Evolutionary conservation across 2,329 filamentous ascomycete species (phyloP).

Genomic region (Colletotrichum sp.): DNA sequence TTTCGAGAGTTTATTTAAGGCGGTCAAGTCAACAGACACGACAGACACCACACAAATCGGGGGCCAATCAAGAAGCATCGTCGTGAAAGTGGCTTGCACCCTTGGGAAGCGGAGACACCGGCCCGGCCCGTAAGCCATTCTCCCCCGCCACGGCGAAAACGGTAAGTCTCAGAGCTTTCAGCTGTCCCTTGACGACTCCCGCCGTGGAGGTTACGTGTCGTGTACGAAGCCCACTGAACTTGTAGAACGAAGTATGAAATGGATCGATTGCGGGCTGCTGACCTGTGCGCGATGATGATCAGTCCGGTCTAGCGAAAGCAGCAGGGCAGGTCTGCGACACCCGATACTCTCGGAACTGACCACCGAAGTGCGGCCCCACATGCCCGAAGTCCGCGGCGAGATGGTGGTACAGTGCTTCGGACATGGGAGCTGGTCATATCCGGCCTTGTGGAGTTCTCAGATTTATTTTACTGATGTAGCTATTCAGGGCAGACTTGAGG

Average conservation of each 20-base stretch:
- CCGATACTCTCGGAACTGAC: neutral
- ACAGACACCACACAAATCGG: neutral
- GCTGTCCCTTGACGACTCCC: neutral
- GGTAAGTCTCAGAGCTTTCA: neutral
- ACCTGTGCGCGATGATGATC: neutral
- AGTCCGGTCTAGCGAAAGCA: rapidly evolving
- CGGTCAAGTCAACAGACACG: neutral
- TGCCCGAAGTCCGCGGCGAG: neutral
- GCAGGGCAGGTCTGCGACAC: neutral
- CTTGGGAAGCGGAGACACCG: neutral
- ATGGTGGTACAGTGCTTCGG: neutral
- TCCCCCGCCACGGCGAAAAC: neutral
- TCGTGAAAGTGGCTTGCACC: neutral
- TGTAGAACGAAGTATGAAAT: rapidly evolving
- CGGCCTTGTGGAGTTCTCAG: too few relatives aligned
- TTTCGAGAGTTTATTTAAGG: neutral
- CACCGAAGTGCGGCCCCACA: neutral
- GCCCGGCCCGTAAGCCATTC: neutral
- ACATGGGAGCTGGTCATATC: neutral
- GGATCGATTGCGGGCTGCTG: too few relatives aligned
- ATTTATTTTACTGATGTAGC: too few relatives aligned
- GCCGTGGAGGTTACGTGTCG: neutral
- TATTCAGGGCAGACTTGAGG: too few relatives aligned
- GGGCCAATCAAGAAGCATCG: neutral
- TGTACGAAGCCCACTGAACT: too few relatives aligned